Base-by-base conservation (phyloP, 257 asterid species). In the Solanum paucissectum region DNA sequence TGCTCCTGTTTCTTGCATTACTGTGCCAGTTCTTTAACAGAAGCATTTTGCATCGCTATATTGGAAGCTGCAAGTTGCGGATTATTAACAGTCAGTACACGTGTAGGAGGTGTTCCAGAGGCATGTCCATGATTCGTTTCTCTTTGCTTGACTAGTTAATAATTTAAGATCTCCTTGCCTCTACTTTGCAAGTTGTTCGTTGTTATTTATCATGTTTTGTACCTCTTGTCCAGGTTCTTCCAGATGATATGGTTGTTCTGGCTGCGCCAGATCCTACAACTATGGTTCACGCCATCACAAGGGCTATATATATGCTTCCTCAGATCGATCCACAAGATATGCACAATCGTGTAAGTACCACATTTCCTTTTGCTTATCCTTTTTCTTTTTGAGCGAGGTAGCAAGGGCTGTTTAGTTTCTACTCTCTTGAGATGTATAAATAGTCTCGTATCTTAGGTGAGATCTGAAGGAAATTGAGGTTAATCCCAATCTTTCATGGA, bases 21-120 rank as follows among this genome's bases (percentile, higher is more conserved):
- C 32, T 64, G 84, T 74, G 52, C 68, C 94, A 97, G 99, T 91
- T 97, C 99, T 62, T 94, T 97, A 88, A 97, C 98, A 81, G 99
- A 97, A 92, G 83, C 83, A 74, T 74, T 74, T 74, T 74, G 83
- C 83, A 74, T 74, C 8, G 83, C 83, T 37, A 74, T 96, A 90
- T 87, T 97, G 91, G 99, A 97, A 91, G 99, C 99, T 88, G 98
- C 99, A 89, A 97, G 98, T 90, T 96, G 99, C 90, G 99, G 99
- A 90, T 89, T 97, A 91, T 88, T 97, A 93, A 96, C 99, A 81
- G 99, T 97, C 95, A 96, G 98, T 88, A 97, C 99, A 88, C 97
- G 98, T 40, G 99, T 97, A 36, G 99, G 99, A 89, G 99, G 99
- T 86, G 99, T 97, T 90, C 99, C 99, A 73, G 99, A 97, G 99